phyloP scores from a whole-genome alignment of 768 basidiomycete genomes.

The Suillus placidus region DNA sequence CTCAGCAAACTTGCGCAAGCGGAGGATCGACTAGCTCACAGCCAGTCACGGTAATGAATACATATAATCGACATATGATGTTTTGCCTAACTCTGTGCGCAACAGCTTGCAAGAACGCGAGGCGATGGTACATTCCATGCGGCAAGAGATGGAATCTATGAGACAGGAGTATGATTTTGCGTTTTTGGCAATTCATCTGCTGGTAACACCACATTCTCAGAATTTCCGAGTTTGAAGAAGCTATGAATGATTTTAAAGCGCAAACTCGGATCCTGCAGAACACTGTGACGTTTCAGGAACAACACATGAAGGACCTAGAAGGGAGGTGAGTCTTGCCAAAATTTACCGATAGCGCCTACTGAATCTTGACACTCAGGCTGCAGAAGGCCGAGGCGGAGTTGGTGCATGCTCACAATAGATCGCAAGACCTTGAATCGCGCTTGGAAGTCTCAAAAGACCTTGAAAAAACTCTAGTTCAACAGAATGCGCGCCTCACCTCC shows the following conservation, averaged over 20 bases:
- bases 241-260: conserved; percentile 25
- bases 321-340: conserved; percentile 23
- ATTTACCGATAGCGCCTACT: conserved; percentile 10
- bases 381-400: conserved; percentile 25
- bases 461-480: conserved; percentile 29
- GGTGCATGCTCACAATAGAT: conserved; percentile 20
- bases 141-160: conserved; percentile 33
- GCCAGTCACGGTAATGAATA: conserved; percentile 24
- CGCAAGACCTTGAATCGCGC: conserved; percentile 32
- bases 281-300: conserved; percentile 35
- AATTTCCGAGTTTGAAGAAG: conserved; percentile 25
- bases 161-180: conserved; percentile 29
- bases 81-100: conserved; percentile 18
- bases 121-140: conserved; percentile 30
- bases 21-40: conserved; percentile 29
- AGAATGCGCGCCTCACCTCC: conserved; percentile 28
- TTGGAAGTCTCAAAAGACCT: conserved; percentile 25
- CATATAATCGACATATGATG: neutral
- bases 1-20: conserved; percentile 25
- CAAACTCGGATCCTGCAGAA: conserved; percentile 35
- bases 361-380: conserved; percentile 13
- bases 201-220: conserved; percentile 21
- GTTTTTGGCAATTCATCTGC: conserved; percentile 11
- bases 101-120: conserved; percentile 29
- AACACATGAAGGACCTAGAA: conserved; percentile 27